Evolutionary conservation across 768 basidiomycete genomes (phyloP).

Genomic region (Suillus tomentosus): DNA sequence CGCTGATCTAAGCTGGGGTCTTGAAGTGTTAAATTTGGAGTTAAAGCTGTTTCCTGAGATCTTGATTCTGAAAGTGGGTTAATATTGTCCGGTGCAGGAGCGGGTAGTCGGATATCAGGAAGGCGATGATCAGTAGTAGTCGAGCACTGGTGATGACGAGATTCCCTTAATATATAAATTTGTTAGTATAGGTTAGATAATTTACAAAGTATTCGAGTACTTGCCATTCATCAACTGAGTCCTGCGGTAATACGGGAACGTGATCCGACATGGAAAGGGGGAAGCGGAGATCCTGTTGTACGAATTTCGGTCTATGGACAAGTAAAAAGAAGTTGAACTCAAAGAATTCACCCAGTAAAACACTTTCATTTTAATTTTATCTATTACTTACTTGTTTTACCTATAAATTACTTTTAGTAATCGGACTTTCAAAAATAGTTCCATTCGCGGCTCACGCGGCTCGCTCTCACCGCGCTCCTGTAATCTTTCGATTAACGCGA

Average conservation of each 20-base stretch:
- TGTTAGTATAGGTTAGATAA: slow-evolving; percentile 10
- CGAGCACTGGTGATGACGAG: slow-evolving; percentile 20
- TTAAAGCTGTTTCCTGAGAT: slow-evolving; percentile 35
- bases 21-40: slow-evolving; percentile 36
- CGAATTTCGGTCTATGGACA: slow-evolving; percentile 14
- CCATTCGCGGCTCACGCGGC: slow-evolving; percentile 33
- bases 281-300: slow-evolving; percentile 24
- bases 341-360: slow-evolving; percentile 5
- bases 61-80: slow-evolving; percentile 28
- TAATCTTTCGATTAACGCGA: slow-evolving; percentile 27
- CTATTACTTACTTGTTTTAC: slow-evolving; percentile 5
- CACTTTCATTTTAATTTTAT: slow-evolving; percentile 6
- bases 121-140: slow-evolving; percentile 33
- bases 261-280: slow-evolving; percentile 34
- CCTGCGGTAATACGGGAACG: slow-evolving; percentile 28
- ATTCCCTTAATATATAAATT: slow-evolving; percentile 23
- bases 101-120: slow-evolving; percentile 32
- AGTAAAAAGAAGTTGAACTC: slow-evolving; percentile 5
- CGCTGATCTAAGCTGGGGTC: slow-evolving; percentile 35
- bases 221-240: slow-evolving; percentile 29
- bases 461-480: slow-evolving; percentile 17
- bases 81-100: slow-evolving; percentile 16
- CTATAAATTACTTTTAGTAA: slow-evolving; percentile 18
- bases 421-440: slow-evolving; percentile 31
- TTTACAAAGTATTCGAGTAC: slow-evolving; percentile 23